Base-by-base conservation (phyloP, 192 early-diverging fungal species). In the Allomyces macrogynus region DNA sequence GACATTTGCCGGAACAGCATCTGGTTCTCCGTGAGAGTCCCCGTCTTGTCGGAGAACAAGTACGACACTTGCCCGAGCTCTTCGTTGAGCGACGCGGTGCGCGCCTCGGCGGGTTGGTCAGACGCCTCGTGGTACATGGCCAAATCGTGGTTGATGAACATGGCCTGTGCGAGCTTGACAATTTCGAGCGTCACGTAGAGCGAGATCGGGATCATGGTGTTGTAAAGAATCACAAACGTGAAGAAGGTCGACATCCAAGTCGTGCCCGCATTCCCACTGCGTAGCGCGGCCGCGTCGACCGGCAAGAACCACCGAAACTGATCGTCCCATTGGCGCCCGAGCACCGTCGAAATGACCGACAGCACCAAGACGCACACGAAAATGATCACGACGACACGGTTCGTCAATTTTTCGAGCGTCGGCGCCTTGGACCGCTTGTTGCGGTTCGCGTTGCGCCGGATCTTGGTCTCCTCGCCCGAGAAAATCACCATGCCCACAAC, bases 21-120 rank as follows among this genome's bases (percentile, higher is more conserved):
- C 11, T 88, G 77, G 71, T 91, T 92, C 64, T 91, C 87, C 0
- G 90, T 92, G 27, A 92, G 74, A 9, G 90, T 92, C 32, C 90
- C 90, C 9, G 90, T 92, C 73, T 92, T 92, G 77, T 92, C 90
- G 23, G 86, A 86, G 64, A 95, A 95, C 16, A 95, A 76, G 67
- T 91, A 91, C 65, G 86, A 83, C 61, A 95, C 87, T 69, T 86
- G 83, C 24, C 88, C 90, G 40, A 95, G 75, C 64, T 95, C 92
- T 72, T 95, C 92, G 69, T 90, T 89, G 61, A 92, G 84, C n/a
- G 79, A 81, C 1, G 85, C 84, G 7, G 90, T 91, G 26, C 82
- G 75, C 0, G 89, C 87, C 68, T 84, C 81, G 0, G 89, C 87
- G 1, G 86, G 83, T 12, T 84, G 85, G 62, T 89, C 83, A 0